Base-by-base conservation (phyloP, 768 basidiomycete species). In the Rossbeevera mucosa region DNA sequence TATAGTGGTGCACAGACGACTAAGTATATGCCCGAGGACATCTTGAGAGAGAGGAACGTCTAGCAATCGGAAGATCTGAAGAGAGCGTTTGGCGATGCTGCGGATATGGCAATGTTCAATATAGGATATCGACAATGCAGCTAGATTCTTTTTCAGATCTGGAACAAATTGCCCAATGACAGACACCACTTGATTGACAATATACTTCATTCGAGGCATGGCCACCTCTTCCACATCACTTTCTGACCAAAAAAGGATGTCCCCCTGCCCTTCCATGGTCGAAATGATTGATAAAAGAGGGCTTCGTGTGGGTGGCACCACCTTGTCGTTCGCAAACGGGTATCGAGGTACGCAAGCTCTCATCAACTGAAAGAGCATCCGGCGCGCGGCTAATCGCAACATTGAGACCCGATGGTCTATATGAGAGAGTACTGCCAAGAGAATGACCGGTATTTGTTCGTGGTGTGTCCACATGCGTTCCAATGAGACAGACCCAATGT, bases 61-160 rank as follows among this genome's bases (percentile, higher is more conserved):
- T 20, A 96, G 73, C 1, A 87, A 81, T 31, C 91, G 85, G 70
- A 91, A 93, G n/a, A 93, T 75, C 65, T 96, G 94, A 53, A 96
- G 74, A 9, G 93, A 94, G 28, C 93, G 80, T 71, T 89, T 91
- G 3, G 94, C 92, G 18, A 85, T 83, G 33, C 84, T 82, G 44
- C 91, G 83, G 55, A 92, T 91, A 14, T 90, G 87, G 62, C 92
- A 95, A 2, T 85, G 77, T 12, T 91, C 93, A 4, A 91, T 87
- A 85, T 94, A 96, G 25, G 76, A 71, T 52, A 96, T 71, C 9
- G 90, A 88, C 26, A 93, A 58, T 3, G 84, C 84, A 6, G 90
- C 91, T 85, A 94, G 92, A 42, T 80, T 75, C 49, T 86, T 81
- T 31, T 81, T 74, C 26, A 95, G 70, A n/a, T 76, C 74, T 8